Evolutionary conservation across 176 grass and related monocot species (phyloP).

Genomic region (Avena sativa): DNA sequence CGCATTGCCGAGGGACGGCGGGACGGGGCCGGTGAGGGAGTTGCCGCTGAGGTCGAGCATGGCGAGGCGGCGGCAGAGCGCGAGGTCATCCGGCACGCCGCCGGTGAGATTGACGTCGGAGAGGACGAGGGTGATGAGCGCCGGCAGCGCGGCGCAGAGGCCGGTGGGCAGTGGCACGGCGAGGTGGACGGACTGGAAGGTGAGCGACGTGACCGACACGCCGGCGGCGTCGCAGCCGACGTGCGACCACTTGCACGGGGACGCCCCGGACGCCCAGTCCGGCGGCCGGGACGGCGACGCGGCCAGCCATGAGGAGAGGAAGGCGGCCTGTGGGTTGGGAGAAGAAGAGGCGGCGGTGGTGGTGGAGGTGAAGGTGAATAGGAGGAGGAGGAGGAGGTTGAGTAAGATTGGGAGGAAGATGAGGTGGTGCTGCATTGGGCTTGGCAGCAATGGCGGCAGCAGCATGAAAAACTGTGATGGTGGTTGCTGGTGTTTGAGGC

Average conservation of each 20-base stretch:
- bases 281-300: constrained; percentile 46
- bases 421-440: constrained; percentile 52
- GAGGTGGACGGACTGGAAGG: constrained; percentile 79
- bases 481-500: neutral
- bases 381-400: constrained; percentile 33
- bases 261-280: constrained; percentile 65
- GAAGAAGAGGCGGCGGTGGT: constrained; percentile 2
- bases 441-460: constrained; percentile 52
- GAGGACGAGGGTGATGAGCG: constrained; percentile 49
- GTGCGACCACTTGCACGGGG: constrained; percentile 90
- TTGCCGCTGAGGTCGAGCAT: constrained; percentile 76
- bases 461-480: constrained; percentile 64
- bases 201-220: constrained; percentile 40
- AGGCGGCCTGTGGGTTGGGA: constrained; percentile 46
- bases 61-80: constrained; percentile 65
- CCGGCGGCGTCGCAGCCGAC: constrained; percentile 48
- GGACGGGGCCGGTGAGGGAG: constrained; percentile 68
- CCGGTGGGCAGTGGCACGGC: constrained; percentile 38
- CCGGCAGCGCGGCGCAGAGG: constrained; percentile 60
- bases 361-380: neutral
- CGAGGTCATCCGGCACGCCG: constrained; percentile 55
- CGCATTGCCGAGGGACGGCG: constrained; percentile 53
- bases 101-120: constrained; percentile 89
- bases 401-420: constrained; percentile 32
- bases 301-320: constrained; percentile 76